Evolutionary conservation across 192 early-diverging fungal genomes (phyloP).

Genomic region (Coemansia sp.): DNA sequence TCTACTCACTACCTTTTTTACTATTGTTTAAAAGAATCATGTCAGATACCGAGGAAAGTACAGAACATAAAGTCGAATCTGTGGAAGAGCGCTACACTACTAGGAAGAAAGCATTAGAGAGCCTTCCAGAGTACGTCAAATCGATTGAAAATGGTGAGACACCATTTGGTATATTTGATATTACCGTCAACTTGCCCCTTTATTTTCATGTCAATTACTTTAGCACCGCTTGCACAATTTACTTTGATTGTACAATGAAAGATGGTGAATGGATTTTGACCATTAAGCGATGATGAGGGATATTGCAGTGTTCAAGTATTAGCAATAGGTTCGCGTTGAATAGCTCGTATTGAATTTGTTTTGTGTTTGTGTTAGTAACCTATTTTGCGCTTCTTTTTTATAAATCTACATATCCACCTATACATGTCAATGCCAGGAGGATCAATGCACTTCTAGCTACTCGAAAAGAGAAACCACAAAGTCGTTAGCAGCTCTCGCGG

Average conservation of each 20-base stretch:
- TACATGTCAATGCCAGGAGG: too few relatives aligned
- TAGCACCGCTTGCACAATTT: not conserved
- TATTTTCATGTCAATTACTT: not conserved
- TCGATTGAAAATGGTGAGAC: not conserved
- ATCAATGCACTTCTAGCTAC: too few relatives aligned
- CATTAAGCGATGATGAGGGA: not conserved
- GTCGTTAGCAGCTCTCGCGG: too few relatives aligned
- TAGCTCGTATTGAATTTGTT: too few relatives aligned
- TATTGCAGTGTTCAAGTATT: too few relatives aligned
- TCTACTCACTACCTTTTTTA: too few relatives aligned
- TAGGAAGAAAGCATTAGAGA: not conserved
- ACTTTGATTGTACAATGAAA: not conserved
- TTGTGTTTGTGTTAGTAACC: too few relatives aligned
- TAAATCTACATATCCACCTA: too few relatives aligned
- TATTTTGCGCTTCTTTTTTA: too few relatives aligned
- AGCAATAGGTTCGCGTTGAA: too few relatives aligned
- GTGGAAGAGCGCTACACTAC: not conserved
- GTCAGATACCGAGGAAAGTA: not conserved
- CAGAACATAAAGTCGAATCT: not conserved
- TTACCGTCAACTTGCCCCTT: not conserved
- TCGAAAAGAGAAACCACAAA: too few relatives aligned
- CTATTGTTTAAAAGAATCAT: not conserved
- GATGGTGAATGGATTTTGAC: not conserved
- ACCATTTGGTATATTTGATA: not conserved
- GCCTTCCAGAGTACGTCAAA: not conserved